phyloP scores from a whole-genome alignment of 1,284 basidiomycete genomes.

The Phellopilus nigrolimitatus region DNA sequence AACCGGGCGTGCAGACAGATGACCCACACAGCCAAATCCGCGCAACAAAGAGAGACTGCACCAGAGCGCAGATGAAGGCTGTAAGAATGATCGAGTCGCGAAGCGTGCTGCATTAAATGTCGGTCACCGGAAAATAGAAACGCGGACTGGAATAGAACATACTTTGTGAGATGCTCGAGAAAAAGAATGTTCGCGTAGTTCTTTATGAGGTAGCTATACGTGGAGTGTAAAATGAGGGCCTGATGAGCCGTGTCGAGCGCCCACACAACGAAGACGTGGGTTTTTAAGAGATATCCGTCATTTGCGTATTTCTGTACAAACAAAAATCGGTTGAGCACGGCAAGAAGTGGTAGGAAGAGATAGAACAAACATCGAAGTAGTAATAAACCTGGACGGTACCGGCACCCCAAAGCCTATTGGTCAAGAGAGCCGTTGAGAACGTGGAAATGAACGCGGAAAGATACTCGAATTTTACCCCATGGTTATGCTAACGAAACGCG shows the following conservation, averaged over 20 bases:
- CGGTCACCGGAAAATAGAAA: too few relatives aligned
- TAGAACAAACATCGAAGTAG: constrained; percentile 12
- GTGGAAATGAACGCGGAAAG: background rate
- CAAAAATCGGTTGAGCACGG: background rate
- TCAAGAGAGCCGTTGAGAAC: background rate
- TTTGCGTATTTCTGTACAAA: background rate
- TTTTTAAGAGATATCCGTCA: background rate
- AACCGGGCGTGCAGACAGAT: background rate
- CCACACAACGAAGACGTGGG: constrained; percentile 1
- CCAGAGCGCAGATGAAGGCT: background rate
- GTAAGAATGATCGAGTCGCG: background rate
- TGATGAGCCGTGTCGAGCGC: constrained; percentile 8
- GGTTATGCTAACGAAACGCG: background rate
- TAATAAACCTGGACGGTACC: constrained; percentile 14
- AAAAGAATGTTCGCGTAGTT: background rate
- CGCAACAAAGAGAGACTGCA: background rate
- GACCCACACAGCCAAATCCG: background rate
- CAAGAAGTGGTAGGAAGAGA: too few relatives aligned
- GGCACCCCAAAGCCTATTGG: constrained; percentile 12
- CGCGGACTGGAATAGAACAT: too few relatives aligned
- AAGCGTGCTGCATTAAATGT: background rate
- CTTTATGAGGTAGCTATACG: constrained; percentile 12
- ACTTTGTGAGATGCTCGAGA: background rate
- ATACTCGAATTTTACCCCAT: background rate
- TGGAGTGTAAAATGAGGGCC: background rate